These are phyloP conservation scores for Pythium phragmiticola DNA, from an alignment of 352 stramenopile genomes.

Conservation along the genomic window DNA sequence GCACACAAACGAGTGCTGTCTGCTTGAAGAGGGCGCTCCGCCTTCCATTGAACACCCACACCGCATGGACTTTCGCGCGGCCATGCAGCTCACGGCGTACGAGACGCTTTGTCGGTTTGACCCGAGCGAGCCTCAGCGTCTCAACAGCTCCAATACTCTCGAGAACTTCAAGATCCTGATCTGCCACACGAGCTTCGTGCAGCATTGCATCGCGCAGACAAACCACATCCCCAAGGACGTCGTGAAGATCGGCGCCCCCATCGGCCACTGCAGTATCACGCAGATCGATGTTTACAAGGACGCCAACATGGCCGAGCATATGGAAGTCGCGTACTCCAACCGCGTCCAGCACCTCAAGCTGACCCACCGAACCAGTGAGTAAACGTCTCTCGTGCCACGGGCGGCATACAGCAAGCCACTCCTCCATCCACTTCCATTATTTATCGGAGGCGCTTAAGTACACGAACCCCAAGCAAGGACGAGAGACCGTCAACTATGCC, in stretches of 20 bases:
- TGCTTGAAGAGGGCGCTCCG: conserved; percentile 73
- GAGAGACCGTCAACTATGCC: background rate
- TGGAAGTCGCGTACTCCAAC: conserved; percentile 57
- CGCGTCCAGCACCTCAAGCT: conserved; percentile 66
- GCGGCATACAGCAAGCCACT: background rate
- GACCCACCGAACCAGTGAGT: conserved; percentile 76
- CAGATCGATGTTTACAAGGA: conserved; percentile 55
- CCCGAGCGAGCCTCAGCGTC: conserved; percentile 17
- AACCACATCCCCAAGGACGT: conserved; percentile 71
- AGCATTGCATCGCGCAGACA: conserved; percentile 67
- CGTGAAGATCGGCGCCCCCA: conserved; percentile 71
- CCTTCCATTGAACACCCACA: conserved; percentile 49
- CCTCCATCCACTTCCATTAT: conserved; percentile 9
- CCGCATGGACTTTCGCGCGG: conserved; percentile 69
- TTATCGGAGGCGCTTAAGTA: conserved; percentile 15
- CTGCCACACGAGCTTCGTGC: conserved; percentile 69
- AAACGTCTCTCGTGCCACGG: conserved; percentile 9
- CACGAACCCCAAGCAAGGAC: too few relatives aligned
- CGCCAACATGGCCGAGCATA: conserved; percentile 35
- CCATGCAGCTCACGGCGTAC: conserved; percentile 77
- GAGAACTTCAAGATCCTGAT: conserved; percentile 76
- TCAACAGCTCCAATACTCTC: conserved; percentile 20
- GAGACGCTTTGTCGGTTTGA: conserved; percentile 67
- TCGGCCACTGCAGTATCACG: conserved; percentile 73
- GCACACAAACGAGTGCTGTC: conserved; percentile 59